Evolutionary conservation across 306 rosid species (phyloP).

Genomic region (Fragaria vesca): DNA sequence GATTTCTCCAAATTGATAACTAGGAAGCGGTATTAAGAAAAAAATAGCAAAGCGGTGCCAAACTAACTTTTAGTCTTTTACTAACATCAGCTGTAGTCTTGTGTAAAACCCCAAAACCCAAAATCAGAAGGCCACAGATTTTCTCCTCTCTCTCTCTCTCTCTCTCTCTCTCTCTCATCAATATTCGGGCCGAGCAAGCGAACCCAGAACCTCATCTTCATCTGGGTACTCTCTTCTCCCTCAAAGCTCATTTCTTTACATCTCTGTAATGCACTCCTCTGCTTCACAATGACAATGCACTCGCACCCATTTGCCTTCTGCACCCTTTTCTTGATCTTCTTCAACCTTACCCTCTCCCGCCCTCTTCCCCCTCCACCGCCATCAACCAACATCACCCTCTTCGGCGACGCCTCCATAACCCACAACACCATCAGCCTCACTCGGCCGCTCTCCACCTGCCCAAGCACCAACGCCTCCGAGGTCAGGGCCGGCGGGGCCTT

Average conservation of each 20-base stretch:
- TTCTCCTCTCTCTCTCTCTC: no score
- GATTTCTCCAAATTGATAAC: no score
- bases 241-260: background rate
- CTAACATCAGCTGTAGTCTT: no score
- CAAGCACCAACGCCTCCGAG: background rate
- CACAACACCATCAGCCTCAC: conserved; percentile 61
- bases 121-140: no score
- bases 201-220: background rate
- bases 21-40: no score
- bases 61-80: no score
- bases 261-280: background rate
- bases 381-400: conserved; percentile 60
- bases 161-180: no score
- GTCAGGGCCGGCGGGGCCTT: conserved; percentile 61
- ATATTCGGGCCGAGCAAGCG: background rate
- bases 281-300: conserved; percentile 14
- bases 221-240: background rate
- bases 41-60: no score
- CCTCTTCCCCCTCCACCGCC: conserved; percentile 32
- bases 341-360: conserved; percentile 20
- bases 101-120: no score
- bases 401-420: conserved; percentile 60
- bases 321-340: conserved; percentile 32
- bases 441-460: conserved; percentile 43
- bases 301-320: no score